These are phyloP conservation scores for Paecilomyces fulvus DNA, from an alignment of 2,329 filamentous ascomycete species.

Conservation along the genomic window DNA sequence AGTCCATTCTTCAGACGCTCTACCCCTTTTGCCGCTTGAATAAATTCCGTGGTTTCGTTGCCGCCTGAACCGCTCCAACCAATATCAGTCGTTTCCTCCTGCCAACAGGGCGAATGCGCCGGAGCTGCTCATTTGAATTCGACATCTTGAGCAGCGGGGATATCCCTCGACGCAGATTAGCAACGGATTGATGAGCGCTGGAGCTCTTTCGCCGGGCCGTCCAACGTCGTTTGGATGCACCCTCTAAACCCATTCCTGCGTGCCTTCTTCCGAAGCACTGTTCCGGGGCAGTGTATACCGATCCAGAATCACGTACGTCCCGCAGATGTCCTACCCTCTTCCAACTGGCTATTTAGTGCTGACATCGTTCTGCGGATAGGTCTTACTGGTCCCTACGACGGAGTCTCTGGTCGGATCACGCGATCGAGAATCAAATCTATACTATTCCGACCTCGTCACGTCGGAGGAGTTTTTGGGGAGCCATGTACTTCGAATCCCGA, in stretches of 20 bases:
- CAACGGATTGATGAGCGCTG: slow-evolving; percentile 31
- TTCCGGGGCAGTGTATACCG: slow-evolving; percentile 84
- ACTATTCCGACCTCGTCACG: slow-evolving; percentile 70
- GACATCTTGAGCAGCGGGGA: slow-evolving; percentile 16
- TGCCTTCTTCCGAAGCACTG: slow-evolving; percentile 96
- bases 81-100: background rate
- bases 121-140: slow-evolving; percentile 20
- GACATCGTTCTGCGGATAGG: slow-evolving; percentile 31
- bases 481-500: slow-evolving; percentile 84
- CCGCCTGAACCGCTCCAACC: background rate
- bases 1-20: background rate
- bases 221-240: slow-evolving; percentile 67
- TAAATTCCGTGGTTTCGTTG: background rate
- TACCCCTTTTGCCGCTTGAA: background rate
- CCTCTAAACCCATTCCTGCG: slow-evolving; percentile 97
- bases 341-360: slow-evolving; percentile 6
- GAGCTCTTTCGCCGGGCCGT: slow-evolving; percentile 25
- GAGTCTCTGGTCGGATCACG: slow-evolving; percentile 81
- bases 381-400: slow-evolving; percentile 87
- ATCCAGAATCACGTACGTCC: slow-evolving; percentile 68
- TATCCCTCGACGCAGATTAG: slow-evolving; percentile 12
- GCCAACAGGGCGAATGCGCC: slow-evolving; percentile 21
- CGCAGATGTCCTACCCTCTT: slow-evolving; percentile 1
- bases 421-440: slow-evolving; percentile 74
- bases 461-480: slow-evolving; percentile 94